phyloP scores from a whole-genome alignment of 2,329 filamentous ascomycete genomes.

The Fusarium keratoplasticum region DNA sequence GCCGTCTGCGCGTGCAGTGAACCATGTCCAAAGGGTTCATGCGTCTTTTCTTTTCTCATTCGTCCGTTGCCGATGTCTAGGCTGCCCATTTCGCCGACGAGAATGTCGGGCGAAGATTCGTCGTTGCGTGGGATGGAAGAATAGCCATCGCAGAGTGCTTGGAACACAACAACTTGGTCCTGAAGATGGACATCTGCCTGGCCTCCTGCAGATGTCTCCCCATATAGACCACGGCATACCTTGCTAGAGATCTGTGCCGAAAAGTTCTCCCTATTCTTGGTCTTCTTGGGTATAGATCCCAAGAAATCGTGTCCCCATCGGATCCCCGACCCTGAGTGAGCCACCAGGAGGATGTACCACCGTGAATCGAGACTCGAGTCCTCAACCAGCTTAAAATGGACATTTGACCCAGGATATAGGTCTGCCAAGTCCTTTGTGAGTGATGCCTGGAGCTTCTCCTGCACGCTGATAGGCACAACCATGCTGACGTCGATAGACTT shows the following conservation, averaged over 20 bases:
- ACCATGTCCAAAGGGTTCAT: slow-evolving; percentile 67
- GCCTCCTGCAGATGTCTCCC: slow-evolving; percentile 58
- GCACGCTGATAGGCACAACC: slow-evolving; percentile 59
- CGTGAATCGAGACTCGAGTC: slow-evolving; percentile 63
- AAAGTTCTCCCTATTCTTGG: slow-evolving; percentile 42
- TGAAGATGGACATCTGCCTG: slow-evolving; percentile 68
- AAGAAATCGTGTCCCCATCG: slow-evolving; percentile 63
- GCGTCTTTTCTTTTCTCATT: slow-evolving; percentile 57
- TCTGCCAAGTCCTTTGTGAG: slow-evolving; percentile 54
- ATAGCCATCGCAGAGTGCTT: slow-evolving; percentile 65
- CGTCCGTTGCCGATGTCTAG: slow-evolving; percentile 43
- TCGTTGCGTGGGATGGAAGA: slow-evolving; percentile 58
- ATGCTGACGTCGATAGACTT: slow-evolving; percentile 63
- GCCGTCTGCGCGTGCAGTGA: slow-evolving; percentile 69
- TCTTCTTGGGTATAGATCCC: slow-evolving; percentile 56
- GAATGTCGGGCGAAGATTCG: slow-evolving; percentile 22
- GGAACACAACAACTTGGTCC: slow-evolving; percentile 71
- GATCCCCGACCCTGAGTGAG: slow-evolving; percentile 57
- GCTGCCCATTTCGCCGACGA: slow-evolving; percentile 46
- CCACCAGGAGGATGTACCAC: slow-evolving; percentile 69
- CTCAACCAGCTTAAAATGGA: slow-evolving; percentile 60
- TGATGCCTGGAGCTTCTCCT: slow-evolving; percentile 53
- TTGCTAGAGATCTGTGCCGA: slow-evolving; percentile 57
- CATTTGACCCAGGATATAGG: slow-evolving; percentile 57
- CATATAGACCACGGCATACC: slow-evolving; percentile 59